These are phyloP conservation scores for Barnettozyma vustinii DNA, from an alignment of 805 yeast species.

Conservation along the genomic window DNA sequence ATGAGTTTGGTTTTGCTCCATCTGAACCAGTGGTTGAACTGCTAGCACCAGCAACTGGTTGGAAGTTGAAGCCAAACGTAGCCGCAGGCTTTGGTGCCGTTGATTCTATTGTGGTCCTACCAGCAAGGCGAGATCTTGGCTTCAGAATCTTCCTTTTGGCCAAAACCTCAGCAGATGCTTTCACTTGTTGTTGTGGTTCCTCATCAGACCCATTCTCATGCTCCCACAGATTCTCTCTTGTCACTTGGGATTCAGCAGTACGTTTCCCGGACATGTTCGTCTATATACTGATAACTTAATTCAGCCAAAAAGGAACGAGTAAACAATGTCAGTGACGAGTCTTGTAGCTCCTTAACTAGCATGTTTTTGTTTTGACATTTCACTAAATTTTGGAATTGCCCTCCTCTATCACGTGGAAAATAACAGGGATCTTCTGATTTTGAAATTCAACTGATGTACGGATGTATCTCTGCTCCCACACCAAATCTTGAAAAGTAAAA, in stretches of 20 bases:
- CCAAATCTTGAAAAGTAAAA: not conserved
- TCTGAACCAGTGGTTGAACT: not conserved
- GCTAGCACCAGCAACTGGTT: not conserved
- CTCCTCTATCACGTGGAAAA: not conserved
- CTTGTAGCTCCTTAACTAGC: not conserved
- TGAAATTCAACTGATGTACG: not conserved
- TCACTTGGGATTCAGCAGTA: constrained; percentile 58
- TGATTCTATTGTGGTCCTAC: constrained; percentile 8
- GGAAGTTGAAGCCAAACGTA: constrained; percentile 9
- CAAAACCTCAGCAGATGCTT: constrained; percentile 58
- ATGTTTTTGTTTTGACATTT: not conserved
- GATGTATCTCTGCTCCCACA: not conserved
- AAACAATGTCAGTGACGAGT: not conserved
- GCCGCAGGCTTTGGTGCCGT: constrained; percentile 4
- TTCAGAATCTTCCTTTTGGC: constrained; percentile 65
- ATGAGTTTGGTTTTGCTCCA: constrained; percentile 9
- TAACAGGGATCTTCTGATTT: not conserved
- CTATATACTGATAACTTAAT: not conserved
- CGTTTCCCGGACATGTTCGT: constrained; percentile 55
- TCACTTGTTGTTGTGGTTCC: constrained; percentile 28
- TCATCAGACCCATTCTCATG: constrained; percentile 32
- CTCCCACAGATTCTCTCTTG: constrained; percentile 40
- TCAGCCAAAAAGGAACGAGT: not conserved
- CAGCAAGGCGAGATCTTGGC: constrained; percentile 40
- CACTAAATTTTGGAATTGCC: not conserved